Base-by-base conservation (phyloP, 352 stramenopile species). In the Phytophthora podocarpi region DNA sequence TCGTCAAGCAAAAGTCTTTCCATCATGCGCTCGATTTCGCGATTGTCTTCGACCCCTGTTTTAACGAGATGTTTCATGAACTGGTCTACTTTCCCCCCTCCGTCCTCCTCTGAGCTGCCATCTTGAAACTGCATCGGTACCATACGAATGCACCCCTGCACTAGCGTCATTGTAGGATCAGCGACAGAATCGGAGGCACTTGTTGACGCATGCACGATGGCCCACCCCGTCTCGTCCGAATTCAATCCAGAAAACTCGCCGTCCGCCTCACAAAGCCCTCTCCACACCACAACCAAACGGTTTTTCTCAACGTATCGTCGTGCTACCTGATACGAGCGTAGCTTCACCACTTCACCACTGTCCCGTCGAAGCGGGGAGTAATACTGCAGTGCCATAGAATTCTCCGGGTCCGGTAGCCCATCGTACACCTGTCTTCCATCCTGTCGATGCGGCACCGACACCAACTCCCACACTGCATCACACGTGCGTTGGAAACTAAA, bases 181-280 rank as follows among this genome's bases (percentile, higher is more conserved):
- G 28, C 42, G 1, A 56, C 20, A 8, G 30, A 32, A 26, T 55
- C 26, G 5, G 27, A 11, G 6, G 24, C 21, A 34, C 18, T 59
- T 12, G 34, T 26, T 23, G 52, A 31, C 0, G 39, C 21, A 23
- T 63, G 58, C 5, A 72, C 31, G 8, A 72, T 53, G 24, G 36
- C 36, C 78, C 78, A 87, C 10, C 78, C 78, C 0, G 75, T 87
- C 24, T 88, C 75, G 40, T 85, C 75, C 50, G 70, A 83, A 47
- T 74, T 76, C 61, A 82, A 48, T 1, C 61, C 70, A 21, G 70
- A 68, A 16, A 74, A 64, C 16, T 56, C 48, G 3, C 67, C 49
- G 20, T 76, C 71, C 5, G 65, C 67, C 26, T 84, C 67, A 3
- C 51, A 72, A 16, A 79, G 56, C 4, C 40, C 59, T 26, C 73